Evolutionary conservation across 768 basidiomycete genomes (phyloP).

Genomic region (Agrocybe chaxingu): DNA sequence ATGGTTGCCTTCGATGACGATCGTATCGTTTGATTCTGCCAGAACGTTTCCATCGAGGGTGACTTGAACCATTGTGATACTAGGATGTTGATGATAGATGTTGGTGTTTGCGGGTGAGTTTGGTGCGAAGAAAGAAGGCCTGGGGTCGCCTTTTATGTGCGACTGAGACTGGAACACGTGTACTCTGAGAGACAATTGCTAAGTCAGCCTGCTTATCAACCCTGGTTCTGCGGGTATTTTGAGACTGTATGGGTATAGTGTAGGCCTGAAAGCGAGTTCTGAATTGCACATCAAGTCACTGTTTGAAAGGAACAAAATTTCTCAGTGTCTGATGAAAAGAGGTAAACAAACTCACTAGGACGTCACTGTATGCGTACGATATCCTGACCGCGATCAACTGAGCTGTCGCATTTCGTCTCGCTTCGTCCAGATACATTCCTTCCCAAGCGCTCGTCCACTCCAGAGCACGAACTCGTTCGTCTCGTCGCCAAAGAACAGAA

Average conservation of each 20-base stretch:
- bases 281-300: too few relatives aligned
- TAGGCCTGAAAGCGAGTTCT: too few relatives aligned
- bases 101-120: not conserved
- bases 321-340: too few relatives aligned
- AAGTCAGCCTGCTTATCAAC: too few relatives aligned
- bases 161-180: too few relatives aligned
- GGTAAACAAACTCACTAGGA: too few relatives aligned
- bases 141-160: too few relatives aligned
- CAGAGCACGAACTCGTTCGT: conserved; percentile 16
- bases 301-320: too few relatives aligned
- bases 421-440: conserved; percentile 15
- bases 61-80: conserved; percentile 42
- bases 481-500: conserved; percentile 14
- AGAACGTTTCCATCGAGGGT: conserved; percentile 46
- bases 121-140: not conserved
- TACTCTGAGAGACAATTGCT: too few relatives aligned
- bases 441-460: conserved; percentile 13
- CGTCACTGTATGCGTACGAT: too few relatives aligned
- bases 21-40: conserved; percentile 55
- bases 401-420: conserved; percentile 1
- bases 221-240: too few relatives aligned
- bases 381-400: not conserved
- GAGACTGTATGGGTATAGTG: too few relatives aligned
- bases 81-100: not conserved
- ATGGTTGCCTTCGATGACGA: conserved; percentile 64